A percentile compares a stretch with the other conserved stretches of the same genome.
phyloP scores from a whole-genome alignment of 257 asterid species.

The Primulina huaijiensis region DNA sequence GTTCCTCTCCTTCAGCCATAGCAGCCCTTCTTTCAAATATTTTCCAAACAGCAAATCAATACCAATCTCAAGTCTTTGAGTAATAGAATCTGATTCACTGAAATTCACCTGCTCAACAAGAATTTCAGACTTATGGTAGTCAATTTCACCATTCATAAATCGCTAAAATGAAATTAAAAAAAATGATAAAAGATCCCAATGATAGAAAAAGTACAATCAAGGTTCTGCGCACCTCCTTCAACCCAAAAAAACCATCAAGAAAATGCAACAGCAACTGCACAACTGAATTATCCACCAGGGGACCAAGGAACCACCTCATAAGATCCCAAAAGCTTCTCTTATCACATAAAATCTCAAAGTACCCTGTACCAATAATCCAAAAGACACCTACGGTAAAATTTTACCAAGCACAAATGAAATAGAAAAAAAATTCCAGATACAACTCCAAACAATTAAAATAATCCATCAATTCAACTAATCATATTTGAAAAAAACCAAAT shows the following conservation, averaged over 20 bases:
- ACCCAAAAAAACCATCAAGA: constrained; percentile 25
- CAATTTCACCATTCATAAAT: neutral
- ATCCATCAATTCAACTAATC: neutral
- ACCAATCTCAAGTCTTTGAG: constrained; percentile 23
- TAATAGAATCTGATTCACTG: constrained; percentile 20
- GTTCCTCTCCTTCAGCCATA: constrained; percentile 48
- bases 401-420: neutral
- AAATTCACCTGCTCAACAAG: constrained; percentile 37
- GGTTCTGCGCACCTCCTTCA: constrained; percentile 27
- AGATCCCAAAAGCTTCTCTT: constrained; percentile 34
- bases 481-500: too few relatives aligned
- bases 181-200: neutral
- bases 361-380: constrained; percentile 29
- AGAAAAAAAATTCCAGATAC: neutral
- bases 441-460: neutral
- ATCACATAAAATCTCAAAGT: constrained; percentile 27
- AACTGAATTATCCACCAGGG: constrained; percentile 35
- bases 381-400: neutral
- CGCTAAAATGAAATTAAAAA: neutral
- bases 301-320: constrained; percentile 42
- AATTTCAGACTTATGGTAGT: neutral
- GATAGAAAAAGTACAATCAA: neutral
- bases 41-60: constrained; percentile 24
- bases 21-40: constrained; percentile 23
- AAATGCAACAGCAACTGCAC: constrained; percentile 33